Conservation (phyloP, 257 asterid genomes). For the Anisodus acutangulus region DNA sequence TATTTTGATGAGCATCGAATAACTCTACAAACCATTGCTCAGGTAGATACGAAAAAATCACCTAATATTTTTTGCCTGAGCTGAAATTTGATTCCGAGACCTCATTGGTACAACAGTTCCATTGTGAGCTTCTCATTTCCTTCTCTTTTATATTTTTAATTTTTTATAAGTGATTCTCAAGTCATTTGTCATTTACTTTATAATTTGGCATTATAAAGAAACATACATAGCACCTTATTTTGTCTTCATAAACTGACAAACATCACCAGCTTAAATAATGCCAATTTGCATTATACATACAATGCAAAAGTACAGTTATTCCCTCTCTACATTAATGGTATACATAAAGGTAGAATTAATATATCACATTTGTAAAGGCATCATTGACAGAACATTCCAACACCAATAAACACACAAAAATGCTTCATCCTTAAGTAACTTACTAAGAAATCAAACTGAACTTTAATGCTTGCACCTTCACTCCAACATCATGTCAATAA, state of each 20-base stretch:
- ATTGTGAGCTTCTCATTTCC: too few species aligned
- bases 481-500: not conserved
- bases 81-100: too few species aligned
- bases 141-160: too few species aligned
- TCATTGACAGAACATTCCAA: conserved; percentile 23
- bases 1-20: too few species aligned
- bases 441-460: not conserved
- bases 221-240: not conserved
- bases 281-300: not conserved
- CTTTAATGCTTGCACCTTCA: not conserved
- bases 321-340: not conserved
- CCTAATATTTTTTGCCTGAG: too few species aligned
- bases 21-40: too few species aligned
- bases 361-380: conserved; percentile 4
- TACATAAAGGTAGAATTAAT: not conserved
- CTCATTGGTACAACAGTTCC: too few species aligned
- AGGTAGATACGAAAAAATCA: too few species aligned
- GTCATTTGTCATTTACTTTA: not conserved
- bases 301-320: not conserved
- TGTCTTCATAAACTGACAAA: not conserved
- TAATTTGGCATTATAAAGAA: not conserved
- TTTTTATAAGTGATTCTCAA: too few species aligned
- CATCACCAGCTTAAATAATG: not conserved
- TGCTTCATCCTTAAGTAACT: not conserved
- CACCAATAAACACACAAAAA: not conserved